Base-by-base conservation (phyloP, 2,329 filamentous ascomycete genomes). In the Botrytis sinoallii region DNA sequence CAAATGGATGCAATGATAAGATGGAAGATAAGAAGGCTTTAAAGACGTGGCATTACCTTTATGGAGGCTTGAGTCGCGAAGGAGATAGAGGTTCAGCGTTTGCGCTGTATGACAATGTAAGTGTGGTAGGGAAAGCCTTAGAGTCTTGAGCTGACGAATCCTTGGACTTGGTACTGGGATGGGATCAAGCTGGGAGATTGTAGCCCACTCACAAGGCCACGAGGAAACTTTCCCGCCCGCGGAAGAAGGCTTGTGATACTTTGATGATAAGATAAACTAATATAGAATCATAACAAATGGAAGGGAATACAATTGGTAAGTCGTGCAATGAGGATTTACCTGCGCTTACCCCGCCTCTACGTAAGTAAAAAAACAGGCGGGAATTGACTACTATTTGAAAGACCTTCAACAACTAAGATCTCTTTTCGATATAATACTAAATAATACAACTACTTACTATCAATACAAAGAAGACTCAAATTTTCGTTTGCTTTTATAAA, bases 1-100 rank as follows among this genome's bases (percentile, higher is more conserved):
- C 63, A 14, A 48, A 66, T 38, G 63, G 42, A 48, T 66, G 44
- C 32, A 35, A 35, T 55, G 46, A 55, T 40, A 67, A 38, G 48
- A 57, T 25, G 48, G n/a, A 20, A 38, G 25, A n/a, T 42, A 29
- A 57, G 14, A 38, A 57, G n/a, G 66, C 35, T 68, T 42, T 32
- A 5, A 57, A 57, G 66, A 68, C 66, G 66, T 68, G 66, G 66
- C 66, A 68, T 18, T 48, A 32, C 10, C 40, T 68, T n/a, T 57
- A 10, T 57, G 66, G 66, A 68, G 9, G 48, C 16, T 29, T 25
- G 9, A 68, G 1, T 57, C 35, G 40, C 16, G 48, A 57, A 25
- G 25, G 35, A 25, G 9, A 29, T 12, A 2, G 20, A 25, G 20
- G 1, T n/a, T 67, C 20, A 32, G 40, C 22, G 38, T 44, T 44